phyloP scores from a whole-genome alignment of 2,329 filamentous ascomycete species.

The Aspergillus oerlinghausenensis region DNA sequence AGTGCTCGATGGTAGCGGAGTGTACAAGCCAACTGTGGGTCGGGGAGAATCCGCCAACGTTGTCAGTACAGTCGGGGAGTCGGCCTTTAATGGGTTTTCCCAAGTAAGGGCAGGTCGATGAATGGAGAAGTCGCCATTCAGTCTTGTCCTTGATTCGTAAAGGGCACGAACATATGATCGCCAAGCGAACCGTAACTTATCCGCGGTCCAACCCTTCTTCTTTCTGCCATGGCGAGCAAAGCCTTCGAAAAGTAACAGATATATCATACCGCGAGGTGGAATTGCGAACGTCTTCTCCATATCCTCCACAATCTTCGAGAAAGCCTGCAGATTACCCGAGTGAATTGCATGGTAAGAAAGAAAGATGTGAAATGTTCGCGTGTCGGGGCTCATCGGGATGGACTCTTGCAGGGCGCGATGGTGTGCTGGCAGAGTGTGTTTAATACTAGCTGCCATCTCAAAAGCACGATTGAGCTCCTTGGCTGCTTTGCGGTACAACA shows the following conservation, averaged over 20 bases:
- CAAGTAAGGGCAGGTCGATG: constrained; percentile 17
- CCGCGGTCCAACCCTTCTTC: constrained; percentile 66
- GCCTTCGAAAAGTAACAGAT: constrained; percentile 75
- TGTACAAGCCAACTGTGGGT: constrained; percentile 19
- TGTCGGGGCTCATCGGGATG: constrained; percentile 66
- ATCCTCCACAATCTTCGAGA: constrained; percentile 69
- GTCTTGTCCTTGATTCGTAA: constrained; percentile 30
- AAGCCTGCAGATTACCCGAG: constrained; percentile 66
- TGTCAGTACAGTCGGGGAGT: constrained; percentile 3
- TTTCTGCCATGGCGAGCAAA: constrained; percentile 69
- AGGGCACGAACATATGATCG: constrained; percentile 53
- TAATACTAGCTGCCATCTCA: constrained; percentile 39
- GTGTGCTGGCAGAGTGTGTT: constrained; percentile 49
- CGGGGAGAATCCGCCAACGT: constrained; percentile 6
- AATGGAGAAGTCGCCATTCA: constrained; percentile 14
- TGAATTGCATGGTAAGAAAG: constrained; percentile 67
- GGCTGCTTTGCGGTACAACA: constrained; percentile 30
- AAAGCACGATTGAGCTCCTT: constrained; percentile 48
- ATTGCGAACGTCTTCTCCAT: constrained; percentile 66
- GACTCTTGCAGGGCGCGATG: constrained; percentile 61
- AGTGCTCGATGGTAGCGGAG: constrained; percentile 18
- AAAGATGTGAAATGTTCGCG: constrained; percentile 74
- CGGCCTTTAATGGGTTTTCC: constrained; percentile 27
- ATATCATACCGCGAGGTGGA: constrained; percentile 69
- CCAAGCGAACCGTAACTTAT: constrained; percentile 66